Base-by-base conservation (phyloP, 768 basidiomycete species). In the Piloderma croceum region DNA sequence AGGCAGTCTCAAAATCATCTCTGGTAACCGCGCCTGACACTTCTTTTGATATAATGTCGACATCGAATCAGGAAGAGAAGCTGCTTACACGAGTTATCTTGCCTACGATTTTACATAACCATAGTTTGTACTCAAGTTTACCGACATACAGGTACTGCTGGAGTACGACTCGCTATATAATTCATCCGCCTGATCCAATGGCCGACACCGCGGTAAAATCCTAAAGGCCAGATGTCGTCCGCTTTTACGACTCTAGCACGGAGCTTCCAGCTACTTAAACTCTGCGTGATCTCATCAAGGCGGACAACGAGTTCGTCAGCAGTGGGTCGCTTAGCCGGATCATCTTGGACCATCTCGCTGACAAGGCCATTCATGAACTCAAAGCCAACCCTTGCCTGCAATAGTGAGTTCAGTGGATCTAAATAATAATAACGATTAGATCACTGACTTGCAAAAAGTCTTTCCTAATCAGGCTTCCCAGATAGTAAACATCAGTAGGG, bases 251-350 rank as follows among this genome's bases (percentile, higher is more conserved):
- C 24, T 1, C 60, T 58, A 3, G 63, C 62, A 9, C 65, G 57
- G 5, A 65, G 38, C 33, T 54, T 58, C 47, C 47, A 47, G 2
- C 4, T 32, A 17, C 47, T 51, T 9, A 65, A 50, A 4, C 36
- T 20, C 7, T 39, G 36, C 5, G 38, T n/a, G 15, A 62, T 51
- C 2, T 5, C 34, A 3, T 45, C 39, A 34, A 68, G 64, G 0
- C 59, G 57, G 0, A 29, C 5, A 0, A 67, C 59, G 3, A 64
- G 64, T 21, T 61, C 48, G n/a, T 68, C 60, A 36, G 67, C 68
- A 0, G 47, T 63, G 0, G 68, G 68, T n/a, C 68, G 58, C 36
- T 61, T 56, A 0, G 43, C 18, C 0, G 68, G 67, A 23, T 69
- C 63, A 3, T 51, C 43, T 7, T 62, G 58, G 1, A 60, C 50